Evolutionary conservation across 768 basidiomycete species (phyloP).

Genomic region (Hirschioporus abietinus): DNA sequence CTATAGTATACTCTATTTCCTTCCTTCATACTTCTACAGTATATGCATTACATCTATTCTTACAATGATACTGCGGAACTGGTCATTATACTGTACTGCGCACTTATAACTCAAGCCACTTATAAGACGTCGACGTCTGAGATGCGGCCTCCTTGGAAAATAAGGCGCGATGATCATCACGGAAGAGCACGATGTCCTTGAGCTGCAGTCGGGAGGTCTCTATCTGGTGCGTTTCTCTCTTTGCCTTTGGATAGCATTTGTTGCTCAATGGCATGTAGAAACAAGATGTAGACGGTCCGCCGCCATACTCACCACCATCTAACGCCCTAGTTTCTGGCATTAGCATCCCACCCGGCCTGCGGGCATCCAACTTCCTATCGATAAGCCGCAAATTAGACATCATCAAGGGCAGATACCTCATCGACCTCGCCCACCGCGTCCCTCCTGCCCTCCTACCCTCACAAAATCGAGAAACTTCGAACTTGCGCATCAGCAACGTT

Average conservation of each 20-base stretch:
- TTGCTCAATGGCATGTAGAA: background rate
- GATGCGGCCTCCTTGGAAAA: too few species aligned
- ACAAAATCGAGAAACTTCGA: background rate
- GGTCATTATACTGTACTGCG: too few species aligned
- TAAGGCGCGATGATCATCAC: background rate
- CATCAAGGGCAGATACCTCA: background rate
- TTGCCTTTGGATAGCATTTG: background rate
- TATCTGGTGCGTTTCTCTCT: background rate
- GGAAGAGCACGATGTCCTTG: background rate
- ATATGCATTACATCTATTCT: too few species aligned
- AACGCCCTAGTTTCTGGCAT: too few species aligned
- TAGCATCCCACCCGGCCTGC: background rate
- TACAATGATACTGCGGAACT: too few species aligned
- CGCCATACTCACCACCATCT: background rate
- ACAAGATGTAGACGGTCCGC: background rate
- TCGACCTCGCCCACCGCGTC: conserved; percentile 15
- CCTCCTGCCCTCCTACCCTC: conserved; percentile 14
- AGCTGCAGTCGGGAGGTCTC: background rate
- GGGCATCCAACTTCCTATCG: background rate
- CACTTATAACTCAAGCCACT: too few species aligned
- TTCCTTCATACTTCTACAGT: too few species aligned
- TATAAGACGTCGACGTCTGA: too few species aligned
- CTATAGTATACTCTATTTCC: too few species aligned
- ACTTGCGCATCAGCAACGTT: conserved; percentile 14
- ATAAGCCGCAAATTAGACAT: background rate